phyloP scores from a whole-genome alignment of 2,329 filamentous ascomycete genomes.

The Blastomyces parvus region DNA sequence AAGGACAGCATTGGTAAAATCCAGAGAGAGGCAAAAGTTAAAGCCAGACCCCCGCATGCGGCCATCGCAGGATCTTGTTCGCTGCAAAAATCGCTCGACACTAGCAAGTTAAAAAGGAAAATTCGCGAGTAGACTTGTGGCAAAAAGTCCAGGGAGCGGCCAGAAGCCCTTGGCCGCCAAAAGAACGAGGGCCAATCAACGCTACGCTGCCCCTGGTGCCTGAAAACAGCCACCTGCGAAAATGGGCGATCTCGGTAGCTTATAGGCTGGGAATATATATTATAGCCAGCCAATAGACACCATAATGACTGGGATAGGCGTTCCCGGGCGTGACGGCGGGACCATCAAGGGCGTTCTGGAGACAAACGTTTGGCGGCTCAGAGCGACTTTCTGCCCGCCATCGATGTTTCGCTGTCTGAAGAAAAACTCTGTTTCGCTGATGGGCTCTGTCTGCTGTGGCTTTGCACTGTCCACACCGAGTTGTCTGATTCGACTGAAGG shows the following conservation, averaged over 20 bases:
- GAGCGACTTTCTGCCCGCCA: too few relatives aligned
- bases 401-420: too few relatives aligned
- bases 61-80: not conserved
- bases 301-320: not conserved
- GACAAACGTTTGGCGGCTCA: too few relatives aligned
- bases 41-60: not conserved
- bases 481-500: too few relatives aligned
- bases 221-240: not conserved
- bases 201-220: conserved; percentile 4
- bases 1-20: not conserved
- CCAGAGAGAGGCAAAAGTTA: too few relatives aligned
- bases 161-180: not conserved
- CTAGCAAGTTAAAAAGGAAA: not conserved
- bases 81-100: not conserved
- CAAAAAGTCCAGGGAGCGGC: not conserved
- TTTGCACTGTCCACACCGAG: not conserved
- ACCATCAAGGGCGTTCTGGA: too few relatives aligned
- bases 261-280: not conserved
- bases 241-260: not conserved
- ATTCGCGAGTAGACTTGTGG: not conserved
- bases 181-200: conserved; percentile 1
- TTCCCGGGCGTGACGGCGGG: too few relatives aligned
- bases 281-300: not conserved
- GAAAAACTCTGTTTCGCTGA: too few relatives aligned
- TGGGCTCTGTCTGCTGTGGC: not conserved